Evolutionary conservation across 2,329 filamentous ascomycete species (phyloP), one percentile per base, ranked within the genome.

Genomic region (Pseudogymnoascus destructans): DNA sequence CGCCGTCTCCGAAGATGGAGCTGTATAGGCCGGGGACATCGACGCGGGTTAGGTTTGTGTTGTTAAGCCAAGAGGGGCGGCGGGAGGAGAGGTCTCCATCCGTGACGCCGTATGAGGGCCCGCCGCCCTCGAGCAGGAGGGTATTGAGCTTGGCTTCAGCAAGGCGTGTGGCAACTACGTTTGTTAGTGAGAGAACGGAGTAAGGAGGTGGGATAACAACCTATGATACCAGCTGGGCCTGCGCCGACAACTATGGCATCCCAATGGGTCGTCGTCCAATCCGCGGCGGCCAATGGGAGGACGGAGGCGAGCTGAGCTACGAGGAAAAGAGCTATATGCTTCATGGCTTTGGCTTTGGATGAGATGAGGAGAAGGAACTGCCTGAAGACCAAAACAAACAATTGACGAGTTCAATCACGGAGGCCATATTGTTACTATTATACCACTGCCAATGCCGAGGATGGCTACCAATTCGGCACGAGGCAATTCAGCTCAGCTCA

Each of bases 141-240:
- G 77, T 79, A 62, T 73, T 74, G 61, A 77, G 74, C 27, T 77
- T 76, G 9, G 74, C 73, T 61, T 77, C 76, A 57, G 76, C 77
- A 67, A 80, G 69, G 55, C 75, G 68, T 57, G 77, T 74, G 27
- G 77, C 75, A 32, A 76, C 73, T 61, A 35, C 15, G n/a, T 19
- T 30, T 13, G 46, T 52, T 30, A 52, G 25, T 30, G 25, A 52
- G 25, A n/a, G 46, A 19, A 30, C 13, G 9, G 32, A 19, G 9
- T 19, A 19, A 13, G 25, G 46, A 10, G 40, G 55, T 35, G 27
- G 54, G 38, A 10, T 9, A 40, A 19, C 60, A 36, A 66, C 64
- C 62, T 27, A 79, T 75, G 57, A 80, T 77, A 5, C 77, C 77
- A 6, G 76, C 76, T 6, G 77, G 75, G 27, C 77, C 77, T 33